phyloP scores from a whole-genome alignment of 805 yeast genomes.

The Metschnikowia hibisci region DNA sequence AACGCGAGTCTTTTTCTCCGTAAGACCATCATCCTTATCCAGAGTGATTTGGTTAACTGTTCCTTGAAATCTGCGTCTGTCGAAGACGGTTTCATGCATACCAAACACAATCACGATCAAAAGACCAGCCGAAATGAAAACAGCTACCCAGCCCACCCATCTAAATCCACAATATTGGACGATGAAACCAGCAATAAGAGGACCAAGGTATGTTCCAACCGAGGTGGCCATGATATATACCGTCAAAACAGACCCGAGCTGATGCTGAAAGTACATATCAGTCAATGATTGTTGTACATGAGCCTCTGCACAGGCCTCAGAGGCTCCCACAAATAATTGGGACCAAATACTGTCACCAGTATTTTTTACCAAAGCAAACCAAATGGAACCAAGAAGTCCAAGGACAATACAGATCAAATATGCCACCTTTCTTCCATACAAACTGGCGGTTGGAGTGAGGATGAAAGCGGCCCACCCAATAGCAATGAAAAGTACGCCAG shows the following conservation, averaged over 20 bases:
- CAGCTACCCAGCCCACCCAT: conserved; percentile 79
- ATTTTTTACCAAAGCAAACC: conserved; percentile 59
- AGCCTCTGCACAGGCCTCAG: conserved; percentile 75
- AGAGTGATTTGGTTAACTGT: conserved; percentile 6
- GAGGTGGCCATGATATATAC: conserved; percentile 71
- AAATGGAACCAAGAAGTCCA: conserved; percentile 62
- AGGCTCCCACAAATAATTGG: conserved; percentile 74
- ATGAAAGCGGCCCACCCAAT: conserved; percentile 64
- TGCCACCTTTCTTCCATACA: conserved; percentile 65
- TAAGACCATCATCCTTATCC: background rate
- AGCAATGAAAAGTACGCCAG: conserved; percentile 69
- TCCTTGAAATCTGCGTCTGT: conserved; percentile 37
- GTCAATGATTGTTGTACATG: conserved; percentile 64
- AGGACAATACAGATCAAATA: conserved; percentile 57
- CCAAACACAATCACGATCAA: conserved; percentile 52
- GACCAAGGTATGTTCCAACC: conserved; percentile 75
- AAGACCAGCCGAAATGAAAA: conserved; percentile 45
- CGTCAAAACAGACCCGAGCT: conserved; percentile 68
- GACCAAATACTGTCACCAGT: conserved; percentile 71
- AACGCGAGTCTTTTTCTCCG: conserved; percentile 3
- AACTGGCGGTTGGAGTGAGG: conserved; percentile 62
- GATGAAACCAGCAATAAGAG: conserved; percentile 73
- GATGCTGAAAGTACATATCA: conserved; percentile 76
- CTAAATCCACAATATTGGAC: conserved; percentile 58
- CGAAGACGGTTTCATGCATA: conserved; percentile 67